Base-by-base conservation (phyloP, 495 filamentous ascomycete genomes). In the Trichoderma orchidacearum region DNA sequence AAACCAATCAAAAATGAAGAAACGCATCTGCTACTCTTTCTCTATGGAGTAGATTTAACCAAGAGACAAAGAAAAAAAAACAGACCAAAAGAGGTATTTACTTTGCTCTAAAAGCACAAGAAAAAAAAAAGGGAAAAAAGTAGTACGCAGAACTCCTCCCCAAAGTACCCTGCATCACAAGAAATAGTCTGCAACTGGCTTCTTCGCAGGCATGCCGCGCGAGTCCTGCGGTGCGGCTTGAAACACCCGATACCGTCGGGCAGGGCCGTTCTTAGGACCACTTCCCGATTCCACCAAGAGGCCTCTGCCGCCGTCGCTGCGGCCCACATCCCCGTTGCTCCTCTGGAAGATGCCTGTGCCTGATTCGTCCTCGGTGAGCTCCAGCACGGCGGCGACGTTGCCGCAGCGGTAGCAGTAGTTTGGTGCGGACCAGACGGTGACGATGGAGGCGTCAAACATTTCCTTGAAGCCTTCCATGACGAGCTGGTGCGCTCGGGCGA, bases 391-490 rank as follows among this genome's bases (percentile, higher is more conserved):
- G 3, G 93, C 93, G 18, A 98, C 94, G 62, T 98, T 98, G 0
- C 93, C 93, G 62, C 93, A 98, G 18, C 93, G 82, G 72, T 98
- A 98, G 72, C 93, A 98, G 69, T 98, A 98, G 67, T 98, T 98
- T 1, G 93, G 93, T 50, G 93, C 93, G 8, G 83, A 89, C 93
- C 93, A 96, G 51, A 98, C 92, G 0, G 93, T 98, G 4, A 98
- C 93, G 57, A 98, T 96, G 23, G 81, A 86, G 15, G 79, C 82
- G 61, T 97, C 92, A 62, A 96, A 96, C 92, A 96, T 96, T 73
- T 96, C 93, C 69, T 97, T 97, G 70, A 95, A 97, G 8, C 93
- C 93, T 68, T 98, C 93, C 93, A 97, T 98, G 31, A 98, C 93
- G 25, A 98, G 82, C 70, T 98, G 93, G 66, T 98, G 93, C 17